Percentiles rank a stretch among this genome's conserved stretches.
These are phyloP conservation scores for Ustilago curta DNA, from an alignment of 1,284 basidiomycete species.

Conservation along the genomic window DNA sequence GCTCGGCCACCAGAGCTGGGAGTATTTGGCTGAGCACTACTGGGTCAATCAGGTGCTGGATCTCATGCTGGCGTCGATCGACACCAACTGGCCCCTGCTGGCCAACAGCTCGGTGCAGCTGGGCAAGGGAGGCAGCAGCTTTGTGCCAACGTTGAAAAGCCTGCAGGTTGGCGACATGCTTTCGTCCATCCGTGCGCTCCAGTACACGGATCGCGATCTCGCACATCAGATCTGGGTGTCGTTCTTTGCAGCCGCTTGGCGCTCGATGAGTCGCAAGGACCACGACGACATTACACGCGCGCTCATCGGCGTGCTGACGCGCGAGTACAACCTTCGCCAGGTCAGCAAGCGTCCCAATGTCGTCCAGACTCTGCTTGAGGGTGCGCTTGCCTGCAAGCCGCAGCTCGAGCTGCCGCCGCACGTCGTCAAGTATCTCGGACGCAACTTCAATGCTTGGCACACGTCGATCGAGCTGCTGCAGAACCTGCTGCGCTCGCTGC, in stretches of 20 bases:
- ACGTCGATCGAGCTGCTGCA: slow-evolving; percentile 89
- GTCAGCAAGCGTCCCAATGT: slow-evolving; percentile 92
- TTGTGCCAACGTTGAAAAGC: slow-evolving; percentile 39
- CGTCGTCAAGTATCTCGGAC: slow-evolving; percentile 94
- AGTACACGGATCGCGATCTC: slow-evolving; percentile 82
- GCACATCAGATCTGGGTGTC: slow-evolving; percentile 91
- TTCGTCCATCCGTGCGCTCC: slow-evolving; percentile 81
- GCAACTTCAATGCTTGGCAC: slow-evolving; percentile 97
- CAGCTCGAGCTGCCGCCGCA: slow-evolving; percentile 91
- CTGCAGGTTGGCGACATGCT: slow-evolving; percentile 57
- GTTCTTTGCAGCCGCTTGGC: slow-evolving; percentile 90
- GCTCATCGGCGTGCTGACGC: slow-evolving; percentile 88
- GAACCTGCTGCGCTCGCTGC: slow-evolving; percentile 75
- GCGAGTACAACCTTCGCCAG: slow-evolving; percentile 92
- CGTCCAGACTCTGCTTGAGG: slow-evolving; percentile 88
- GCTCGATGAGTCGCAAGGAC: slow-evolving; percentile 84
- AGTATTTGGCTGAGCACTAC: slow-evolving; percentile 88
- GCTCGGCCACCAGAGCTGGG: slow-evolving; percentile 95
- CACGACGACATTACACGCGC: slow-evolving; percentile 90
- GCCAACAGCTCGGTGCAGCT: slow-evolving; percentile 31
- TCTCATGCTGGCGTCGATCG: slow-evolving; percentile 79
- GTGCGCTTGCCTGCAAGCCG: slow-evolving; percentile 85
- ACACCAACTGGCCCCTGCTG: slow-evolving; percentile 54
- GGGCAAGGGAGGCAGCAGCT: slow-evolving; percentile 47
- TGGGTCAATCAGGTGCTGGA: slow-evolving; percentile 95